Conservation (phyloP, 805 yeast species). For the Zygosaccharomyces gambellarensis region DNA sequence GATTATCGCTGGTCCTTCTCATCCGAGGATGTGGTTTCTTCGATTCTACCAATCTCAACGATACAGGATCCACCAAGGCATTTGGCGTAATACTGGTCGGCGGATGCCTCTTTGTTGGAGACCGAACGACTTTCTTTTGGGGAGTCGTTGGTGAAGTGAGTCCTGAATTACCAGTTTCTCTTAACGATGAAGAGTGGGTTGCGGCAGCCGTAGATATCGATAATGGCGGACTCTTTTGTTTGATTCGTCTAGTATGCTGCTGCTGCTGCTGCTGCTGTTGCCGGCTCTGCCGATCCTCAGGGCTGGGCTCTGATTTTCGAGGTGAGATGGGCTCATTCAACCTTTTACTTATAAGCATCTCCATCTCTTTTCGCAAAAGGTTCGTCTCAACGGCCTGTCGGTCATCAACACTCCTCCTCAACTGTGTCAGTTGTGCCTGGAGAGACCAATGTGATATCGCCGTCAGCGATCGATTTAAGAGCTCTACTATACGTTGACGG, state of each 20-base stretch:
- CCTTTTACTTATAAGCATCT: constrained; percentile 19
- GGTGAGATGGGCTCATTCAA: constrained; percentile 4
- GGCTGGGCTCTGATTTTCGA: constrained; percentile 2
- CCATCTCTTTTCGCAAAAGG: constrained; percentile 25
- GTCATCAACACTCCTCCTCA: constrained; percentile 21
- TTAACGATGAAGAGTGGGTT: not conserved
- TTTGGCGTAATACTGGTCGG: not conserved
- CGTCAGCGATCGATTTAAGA: constrained; percentile 26
- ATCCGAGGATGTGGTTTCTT: constrained; percentile 32
- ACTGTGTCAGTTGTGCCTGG: constrained; percentile 29
- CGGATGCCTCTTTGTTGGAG: not conserved
- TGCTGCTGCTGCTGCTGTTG: not conserved
- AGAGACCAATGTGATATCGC: constrained; percentile 33
- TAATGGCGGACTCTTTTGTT: constrained; percentile 4
- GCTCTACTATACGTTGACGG: constrained; percentile 17
- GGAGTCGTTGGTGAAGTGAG: constrained; percentile 4
- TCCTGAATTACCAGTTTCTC: not conserved
- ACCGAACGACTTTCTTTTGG: constrained; percentile 2
- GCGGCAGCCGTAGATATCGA: constrained; percentile 1
- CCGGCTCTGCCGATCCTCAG: not conserved
- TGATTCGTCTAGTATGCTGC: not conserved
- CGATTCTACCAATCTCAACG: constrained; percentile 22
- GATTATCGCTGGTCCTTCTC: constrained; percentile 30
- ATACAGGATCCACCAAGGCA: constrained; percentile 3
- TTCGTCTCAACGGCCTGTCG: constrained; percentile 25